These are phyloP conservation scores for Kwoniella heveanensis DNA, from an alignment of 768 basidiomycete genomes.

Conservation along the genomic window DNA sequence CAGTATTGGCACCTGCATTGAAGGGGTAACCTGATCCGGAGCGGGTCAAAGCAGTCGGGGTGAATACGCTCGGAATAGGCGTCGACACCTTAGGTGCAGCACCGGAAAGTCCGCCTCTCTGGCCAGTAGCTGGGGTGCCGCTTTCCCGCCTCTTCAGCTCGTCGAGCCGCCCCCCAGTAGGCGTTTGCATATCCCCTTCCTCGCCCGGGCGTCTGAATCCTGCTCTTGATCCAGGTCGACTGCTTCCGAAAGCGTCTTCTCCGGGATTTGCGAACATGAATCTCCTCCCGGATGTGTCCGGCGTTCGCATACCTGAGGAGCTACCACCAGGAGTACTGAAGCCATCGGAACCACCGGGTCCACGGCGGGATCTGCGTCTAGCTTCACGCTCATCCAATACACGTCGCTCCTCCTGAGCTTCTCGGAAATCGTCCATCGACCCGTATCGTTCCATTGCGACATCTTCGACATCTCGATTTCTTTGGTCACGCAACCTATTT, in stretches of 20 bases:
- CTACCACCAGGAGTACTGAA: conserved; percentile 36
- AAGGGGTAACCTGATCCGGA: conserved; percentile 41
- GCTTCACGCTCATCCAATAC: conserved; percentile 80
- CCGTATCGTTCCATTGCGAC: conserved; percentile 88
- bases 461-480: conserved; percentile 57
- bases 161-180: conserved; percentile 31
- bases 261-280: conserved; percentile 56
- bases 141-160: conserved; percentile 37
- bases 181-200: conserved; percentile 22
- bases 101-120: conserved; percentile 10
- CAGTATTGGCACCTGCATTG: conserved; percentile 11
- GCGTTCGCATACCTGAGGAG: conserved; percentile 50
- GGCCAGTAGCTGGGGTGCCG: conserved; percentile 11
- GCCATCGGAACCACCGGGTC: conserved; percentile 57
- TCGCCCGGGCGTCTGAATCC: conserved; percentile 84
- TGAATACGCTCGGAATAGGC: conserved; percentile 88
- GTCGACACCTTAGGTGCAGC: conserved; percentile 59
- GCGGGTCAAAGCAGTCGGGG: conserved; percentile 60
- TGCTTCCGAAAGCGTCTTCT: conserved; percentile 44
- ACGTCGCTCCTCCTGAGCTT: conserved; percentile 81
- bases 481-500: no score
- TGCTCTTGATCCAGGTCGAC: conserved; percentile 74
- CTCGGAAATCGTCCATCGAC: conserved; percentile 78
- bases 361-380: conserved; percentile 59
- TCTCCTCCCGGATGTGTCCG: conserved; percentile 53